Evolutionary conservation across 495 filamentous ascomycete species (phyloP).

Genomic region (Annulohypoxylon maeteangense): DNA sequence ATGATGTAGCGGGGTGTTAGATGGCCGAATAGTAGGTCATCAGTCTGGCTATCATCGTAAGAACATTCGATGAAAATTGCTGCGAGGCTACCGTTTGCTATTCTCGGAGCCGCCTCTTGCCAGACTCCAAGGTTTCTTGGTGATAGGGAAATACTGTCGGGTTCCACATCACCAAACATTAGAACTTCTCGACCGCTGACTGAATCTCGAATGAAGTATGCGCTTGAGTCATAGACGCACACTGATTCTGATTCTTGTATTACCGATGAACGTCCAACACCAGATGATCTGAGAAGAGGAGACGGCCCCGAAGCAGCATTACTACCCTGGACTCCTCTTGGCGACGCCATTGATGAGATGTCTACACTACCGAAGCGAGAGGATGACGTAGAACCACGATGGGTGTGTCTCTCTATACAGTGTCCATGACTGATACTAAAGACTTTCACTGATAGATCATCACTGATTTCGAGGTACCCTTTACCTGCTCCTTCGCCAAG

Average conservation of each 20-base stretch:
- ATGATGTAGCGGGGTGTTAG: constrained; percentile 83
- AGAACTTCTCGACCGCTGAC: constrained; percentile 77
- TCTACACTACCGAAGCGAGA: constrained; percentile 56
- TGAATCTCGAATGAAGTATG: constrained; percentile 87
- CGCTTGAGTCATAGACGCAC: constrained; percentile 84
- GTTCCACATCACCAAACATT: constrained; percentile 95
- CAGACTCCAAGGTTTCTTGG: constrained; percentile 85
- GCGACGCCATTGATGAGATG: constrained; percentile 26
- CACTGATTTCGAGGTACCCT: constrained; percentile 86
- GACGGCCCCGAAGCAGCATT: constrained; percentile 41
- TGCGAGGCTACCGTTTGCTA: constrained; percentile 71
- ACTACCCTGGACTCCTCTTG: constrained; percentile 28
- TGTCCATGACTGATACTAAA: constrained; percentile 87
- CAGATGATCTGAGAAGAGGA: constrained; percentile 30
- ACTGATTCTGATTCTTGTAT: constrained; percentile 51
- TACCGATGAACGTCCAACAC: constrained; percentile 38
- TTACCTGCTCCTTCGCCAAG: constrained; percentile 77
- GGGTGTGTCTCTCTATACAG: constrained; percentile 77
- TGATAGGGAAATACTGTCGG: constrained; percentile 81
- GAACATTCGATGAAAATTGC: constrained; percentile 97
- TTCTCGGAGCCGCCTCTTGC: constrained; percentile 85
- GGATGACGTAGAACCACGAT: constrained; percentile 63
- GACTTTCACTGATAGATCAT: constrained; percentile 81
- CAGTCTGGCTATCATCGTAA: constrained; percentile 79
- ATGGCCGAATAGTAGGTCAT: constrained; percentile 85